These are phyloP conservation scores for Apiotrichum gracile DNA, from an alignment of 1,284 basidiomycete species.

Conservation along the genomic window DNA sequence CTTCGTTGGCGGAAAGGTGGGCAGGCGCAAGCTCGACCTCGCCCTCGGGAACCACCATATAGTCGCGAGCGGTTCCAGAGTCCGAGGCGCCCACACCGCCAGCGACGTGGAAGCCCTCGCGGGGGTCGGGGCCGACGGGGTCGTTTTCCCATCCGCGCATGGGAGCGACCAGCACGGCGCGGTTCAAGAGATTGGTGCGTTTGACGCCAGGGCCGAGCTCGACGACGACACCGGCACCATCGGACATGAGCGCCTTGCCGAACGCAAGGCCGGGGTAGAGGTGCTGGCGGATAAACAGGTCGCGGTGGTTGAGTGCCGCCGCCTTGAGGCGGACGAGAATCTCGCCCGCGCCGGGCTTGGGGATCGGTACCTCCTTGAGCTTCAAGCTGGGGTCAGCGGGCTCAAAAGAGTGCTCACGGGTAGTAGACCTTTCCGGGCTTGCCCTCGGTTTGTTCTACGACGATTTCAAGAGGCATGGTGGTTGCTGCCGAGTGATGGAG, in stretches of 20 bases:
- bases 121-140: constrained; percentile 5
- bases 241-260: constrained; percentile 8
- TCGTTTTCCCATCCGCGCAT: constrained; percentile 16
- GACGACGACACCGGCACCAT: constrained; percentile 11
- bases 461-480: constrained; percentile 10
- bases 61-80: constrained; percentile 16
- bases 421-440: constrained; percentile 19
- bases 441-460: constrained; percentile 12
- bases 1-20: constrained; percentile 9
- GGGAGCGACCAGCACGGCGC: constrained; percentile 3
- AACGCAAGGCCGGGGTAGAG: constrained; percentile 15
- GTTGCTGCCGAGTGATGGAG: too few species aligned
- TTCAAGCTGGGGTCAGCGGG: constrained; percentile 10
- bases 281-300: constrained; percentile 17
- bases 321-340: constrained; percentile 9
- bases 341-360: constrained; percentile 7
- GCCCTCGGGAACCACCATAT: constrained; percentile 6
- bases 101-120: constrained; percentile 12
- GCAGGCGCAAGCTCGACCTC: constrained; percentile 16
- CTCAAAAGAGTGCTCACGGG: constrained; percentile 5
- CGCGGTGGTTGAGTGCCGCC: constrained; percentile 19
- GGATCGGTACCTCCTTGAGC: constrained; percentile 9
- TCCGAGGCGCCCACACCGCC: constrained; percentile 8
- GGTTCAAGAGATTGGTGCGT: neutral
- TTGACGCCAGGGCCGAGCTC: constrained; percentile 3